Percentiles rank a stretch among this genome's conserved stretches.
phyloP scores from a whole-genome alignment of 1,284 basidiomycete genomes.

The Microbotryum lychnidis-dioicae region DNA sequence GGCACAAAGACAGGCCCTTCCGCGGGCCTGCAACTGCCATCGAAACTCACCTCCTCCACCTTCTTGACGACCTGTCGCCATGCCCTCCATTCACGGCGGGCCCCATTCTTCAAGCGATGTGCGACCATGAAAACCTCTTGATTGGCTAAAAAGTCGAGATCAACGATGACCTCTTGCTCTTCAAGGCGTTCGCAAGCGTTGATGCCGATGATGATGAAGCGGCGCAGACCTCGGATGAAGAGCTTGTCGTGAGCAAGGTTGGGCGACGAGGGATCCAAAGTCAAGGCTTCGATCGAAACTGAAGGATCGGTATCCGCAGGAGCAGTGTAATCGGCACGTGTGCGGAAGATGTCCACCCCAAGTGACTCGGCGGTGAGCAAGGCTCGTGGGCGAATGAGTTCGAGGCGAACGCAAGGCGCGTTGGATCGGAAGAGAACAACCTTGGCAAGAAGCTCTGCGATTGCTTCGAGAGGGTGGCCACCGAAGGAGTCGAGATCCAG shows the following conservation, averaged over 20 bases:
- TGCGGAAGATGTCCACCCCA: conserved; percentile 19
- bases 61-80: conserved; percentile 44
- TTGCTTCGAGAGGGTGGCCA: conserved; percentile 10
- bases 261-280: neutral
- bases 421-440: conserved; percentile 21
- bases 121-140: conserved; percentile 32
- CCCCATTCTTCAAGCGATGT: conserved; percentile 29
- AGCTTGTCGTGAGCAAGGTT: conserved; percentile 37
- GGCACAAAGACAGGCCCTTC: conserved; percentile 2
- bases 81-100: conserved; percentile 37
- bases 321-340: conserved; percentile 14
- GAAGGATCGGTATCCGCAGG: neutral
- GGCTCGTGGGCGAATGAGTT: conserved; percentile 18
- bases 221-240: conserved; percentile 43
- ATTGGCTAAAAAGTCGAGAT: conserved; percentile 46
- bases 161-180: conserved; percentile 59
- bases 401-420: conserved; percentile 26
- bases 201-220: conserved; percentile 58
- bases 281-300: neutral
- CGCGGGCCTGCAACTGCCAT: conserved; percentile 37
- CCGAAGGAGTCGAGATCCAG: neutral
- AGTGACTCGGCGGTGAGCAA: conserved; percentile 21
- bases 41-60: conserved; percentile 44
- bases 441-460: conserved; percentile 23
- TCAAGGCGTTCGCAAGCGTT: conserved; percentile 62